Evolutionary conservation across 2,329 filamentous ascomycete species (phyloP), one percentile per base, ranked within the genome.

Genomic region (Ophiobolus disseminans): DNA sequence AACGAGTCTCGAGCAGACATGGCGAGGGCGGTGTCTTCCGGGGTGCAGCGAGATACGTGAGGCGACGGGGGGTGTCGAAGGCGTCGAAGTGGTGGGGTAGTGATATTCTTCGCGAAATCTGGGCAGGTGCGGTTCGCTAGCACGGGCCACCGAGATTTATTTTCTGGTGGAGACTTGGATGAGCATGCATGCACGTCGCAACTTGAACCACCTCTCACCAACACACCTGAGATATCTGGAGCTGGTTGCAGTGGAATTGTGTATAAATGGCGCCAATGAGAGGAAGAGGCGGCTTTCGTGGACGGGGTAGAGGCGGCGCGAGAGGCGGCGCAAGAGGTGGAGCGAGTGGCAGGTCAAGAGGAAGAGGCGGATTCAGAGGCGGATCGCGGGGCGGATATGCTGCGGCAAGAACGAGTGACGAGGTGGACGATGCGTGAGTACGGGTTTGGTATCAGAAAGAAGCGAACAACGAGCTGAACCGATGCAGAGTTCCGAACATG

Each of bases 1-100:
- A 96, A 97, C 59, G 89, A 88, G 75, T 93, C 89, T 68, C 85
- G 82, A 74, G 86, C 79, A 75, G 90, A 88, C 91, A 96, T 96
- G 77, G 70, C 91, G 83, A 44, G 31, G 44, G 32, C 30, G 17
- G 31, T 28, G 39, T 14, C 8, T 22, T n/a, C 30, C 30, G 45
- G 46, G 35, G 14, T 43, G 36, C 49, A 55, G 42, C 41, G 60
- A 31, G 43, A 34, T 53, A 19, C 20, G 25, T 43, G 48, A 45
- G 41, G 42, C 51, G 51, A 34, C 42, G 38, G 55, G 54, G 46
- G 55, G 40, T 39, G 51, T 53, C 38, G 55, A 50, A 50, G 48
- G 42, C 40, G 55, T 56, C 46, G 50, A 44, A 36, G 49, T 51
- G 53, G 57, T 58, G 57, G 57, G 57, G 57, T 55, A 47, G 17